Percentiles rank a stretch among this genome's conserved stretches.
Conservation (phyloP, 2,329 filamentous ascomycete species). For the Penicillium crustosum region DNA sequence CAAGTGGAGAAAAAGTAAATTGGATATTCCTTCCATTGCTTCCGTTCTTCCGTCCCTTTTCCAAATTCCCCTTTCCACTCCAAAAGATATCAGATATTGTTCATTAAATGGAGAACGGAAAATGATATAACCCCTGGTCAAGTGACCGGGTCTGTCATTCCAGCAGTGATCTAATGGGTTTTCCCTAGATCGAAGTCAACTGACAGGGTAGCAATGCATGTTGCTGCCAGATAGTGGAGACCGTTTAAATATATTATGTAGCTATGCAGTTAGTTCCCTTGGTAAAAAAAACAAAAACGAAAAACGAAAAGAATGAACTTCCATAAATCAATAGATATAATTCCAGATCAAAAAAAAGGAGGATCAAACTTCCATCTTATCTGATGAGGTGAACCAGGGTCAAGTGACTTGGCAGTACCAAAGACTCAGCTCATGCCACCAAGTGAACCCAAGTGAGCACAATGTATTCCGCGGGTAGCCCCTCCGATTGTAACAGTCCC, state of each 20-base stretch:
- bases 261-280: not conserved
- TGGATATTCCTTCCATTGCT: not conserved
- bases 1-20: conserved; percentile 1
- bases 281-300: not conserved
- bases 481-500: not conserved
- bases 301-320: not conserved
- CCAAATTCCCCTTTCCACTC: not conserved
- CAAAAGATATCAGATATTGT: not conserved
- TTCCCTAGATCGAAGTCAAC: not conserved
- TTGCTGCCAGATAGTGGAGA: conserved; percentile 4
- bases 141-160: not conserved
- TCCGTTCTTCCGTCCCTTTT: not conserved
- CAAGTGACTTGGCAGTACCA: conserved; percentile 12
- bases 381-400: conserved; percentile 15
- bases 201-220: conserved; percentile 2
- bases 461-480: not conserved
- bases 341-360: not conserved
- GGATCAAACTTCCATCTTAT: conserved; percentile 21
- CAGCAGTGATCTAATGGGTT: not conserved
- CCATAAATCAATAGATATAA: not conserved
- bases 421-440: conserved; percentile 2
- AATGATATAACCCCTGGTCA: not conserved
- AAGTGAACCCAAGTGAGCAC: not conserved
- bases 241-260: not conserved
- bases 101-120: not conserved